Conservation (phyloP, 169 alveolate genomes). For the Eimeria maxima region DNA sequence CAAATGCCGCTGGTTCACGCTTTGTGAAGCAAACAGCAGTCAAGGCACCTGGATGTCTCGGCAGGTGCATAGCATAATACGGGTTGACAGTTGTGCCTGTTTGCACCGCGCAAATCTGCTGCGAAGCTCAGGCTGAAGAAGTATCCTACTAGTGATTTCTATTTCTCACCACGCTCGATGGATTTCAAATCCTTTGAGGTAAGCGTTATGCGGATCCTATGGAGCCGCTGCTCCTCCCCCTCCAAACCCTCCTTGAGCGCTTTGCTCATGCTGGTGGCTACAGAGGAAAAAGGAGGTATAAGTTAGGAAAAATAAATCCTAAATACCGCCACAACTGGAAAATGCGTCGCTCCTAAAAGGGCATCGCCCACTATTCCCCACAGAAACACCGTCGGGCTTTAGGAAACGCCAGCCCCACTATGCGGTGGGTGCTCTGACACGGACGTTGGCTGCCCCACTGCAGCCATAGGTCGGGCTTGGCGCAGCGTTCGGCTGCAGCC, state of each 20-base stretch:
- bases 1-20: not conserved
- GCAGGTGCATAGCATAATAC: slow-evolving; percentile 6
- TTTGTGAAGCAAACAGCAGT: not conserved
- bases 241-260: slow-evolving; percentile 90
- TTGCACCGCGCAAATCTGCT: not conserved
- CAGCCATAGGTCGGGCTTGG: not conserved
- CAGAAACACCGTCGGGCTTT: slow-evolving; percentile 50
- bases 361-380: slow-evolving; percentile 35
- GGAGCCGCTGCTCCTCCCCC: slow-evolving; percentile 94
- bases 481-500: slow-evolving; percentile 73
- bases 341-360: slow-evolving; percentile 38
- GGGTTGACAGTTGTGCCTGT: not conserved
- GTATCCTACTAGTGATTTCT: not conserved
- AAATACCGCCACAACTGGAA: slow-evolving; percentile 65
- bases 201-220: slow-evolving; percentile 95
- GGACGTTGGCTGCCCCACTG: slow-evolving; percentile 60
- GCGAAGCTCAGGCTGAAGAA: slow-evolving; percentile 2
- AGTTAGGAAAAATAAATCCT: slow-evolving; percentile 36
- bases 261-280: slow-evolving; percentile 88
- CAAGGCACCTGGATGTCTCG: not conserved
- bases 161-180: slow-evolving; percentile 92
- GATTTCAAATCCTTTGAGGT: slow-evolving; percentile 95
- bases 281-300: slow-evolving; percentile 45
- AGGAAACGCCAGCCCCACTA: slow-evolving; percentile 67
- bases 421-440: slow-evolving; percentile 49